phyloP scores from a whole-genome alignment of 768 basidiomycete genomes.

The Trametes villosa region DNA sequence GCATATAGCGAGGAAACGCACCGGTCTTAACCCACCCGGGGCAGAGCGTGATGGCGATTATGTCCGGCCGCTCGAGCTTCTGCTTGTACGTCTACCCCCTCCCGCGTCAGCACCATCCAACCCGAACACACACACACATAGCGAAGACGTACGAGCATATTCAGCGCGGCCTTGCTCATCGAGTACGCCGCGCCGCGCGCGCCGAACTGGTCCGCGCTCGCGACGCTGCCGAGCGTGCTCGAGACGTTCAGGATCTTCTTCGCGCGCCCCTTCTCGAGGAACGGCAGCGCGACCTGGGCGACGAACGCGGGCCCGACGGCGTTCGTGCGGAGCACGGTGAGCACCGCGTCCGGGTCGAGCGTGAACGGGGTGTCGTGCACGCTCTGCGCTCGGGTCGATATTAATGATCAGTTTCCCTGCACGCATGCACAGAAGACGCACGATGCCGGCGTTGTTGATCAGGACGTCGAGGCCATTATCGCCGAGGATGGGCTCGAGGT shows the following conservation, averaged over 20 bases:
- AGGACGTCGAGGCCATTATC: conserved; percentile 43
- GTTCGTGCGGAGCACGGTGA: conserved; percentile 9
- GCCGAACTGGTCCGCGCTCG: neutral
- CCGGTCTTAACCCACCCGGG: conserved; percentile 26
- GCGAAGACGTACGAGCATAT: conserved; percentile 19
- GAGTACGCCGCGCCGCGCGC: neutral
- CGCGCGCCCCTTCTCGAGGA: conserved; percentile 7
- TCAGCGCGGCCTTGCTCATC: conserved; percentile 18
- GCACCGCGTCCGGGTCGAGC: neutral
- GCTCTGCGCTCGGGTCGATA: neutral
- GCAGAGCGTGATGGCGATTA: conserved; percentile 15
- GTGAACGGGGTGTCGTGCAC: conserved; percentile 4
- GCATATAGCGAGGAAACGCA: neutral
- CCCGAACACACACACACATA: too few species aligned
- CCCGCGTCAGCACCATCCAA: too few species aligned
- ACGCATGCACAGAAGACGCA: conserved; percentile 7
- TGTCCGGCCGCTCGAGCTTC: conserved; percentile 14
- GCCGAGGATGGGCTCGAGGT: conserved; percentile 32
- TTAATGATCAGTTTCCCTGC: neutral
- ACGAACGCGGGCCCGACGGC: conserved; percentile 9
- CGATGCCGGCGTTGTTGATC: conserved; percentile 44
- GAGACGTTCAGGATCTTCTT: conserved; percentile 20
- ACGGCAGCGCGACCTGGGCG: conserved; percentile 9
- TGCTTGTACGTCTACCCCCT: conserved; percentile 23
- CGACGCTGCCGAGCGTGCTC: conserved; percentile 7